Evolutionary conservation across 805 yeast species (phyloP).

Genomic region (Saccharomyces eubayanus): DNA sequence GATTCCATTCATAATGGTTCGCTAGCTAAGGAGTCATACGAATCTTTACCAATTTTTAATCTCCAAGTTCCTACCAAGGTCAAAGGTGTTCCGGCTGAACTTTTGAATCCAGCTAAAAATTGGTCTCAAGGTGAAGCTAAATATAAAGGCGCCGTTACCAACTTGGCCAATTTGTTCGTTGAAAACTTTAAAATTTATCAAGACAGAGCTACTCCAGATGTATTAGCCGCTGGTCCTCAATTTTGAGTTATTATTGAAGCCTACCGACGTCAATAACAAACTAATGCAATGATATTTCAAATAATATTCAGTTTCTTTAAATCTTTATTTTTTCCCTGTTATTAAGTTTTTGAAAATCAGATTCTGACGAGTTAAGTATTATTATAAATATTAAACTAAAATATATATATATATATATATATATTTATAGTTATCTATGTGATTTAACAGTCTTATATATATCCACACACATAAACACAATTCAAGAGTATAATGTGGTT

Average conservation of each 20-base stretch:
- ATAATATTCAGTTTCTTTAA: not conserved
- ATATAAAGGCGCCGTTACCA: slow-evolving; percentile 46
- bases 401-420: not conserved
- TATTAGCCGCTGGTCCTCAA: slow-evolving; percentile 85
- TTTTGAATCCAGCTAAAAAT: slow-evolving; percentile 77
- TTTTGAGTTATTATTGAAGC: not conserved
- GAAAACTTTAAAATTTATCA: slow-evolving; percentile 84
- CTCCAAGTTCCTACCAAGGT: slow-evolving; percentile 77
- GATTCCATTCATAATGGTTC: slow-evolving; percentile 92
- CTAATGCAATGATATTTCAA: not conserved
- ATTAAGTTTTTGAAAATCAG: not conserved
- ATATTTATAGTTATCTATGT: no score
- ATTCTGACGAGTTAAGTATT: not conserved
- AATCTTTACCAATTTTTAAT: slow-evolving; percentile 78
- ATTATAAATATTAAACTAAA: not conserved
- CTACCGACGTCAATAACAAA: slow-evolving; percentile 1
- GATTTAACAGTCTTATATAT: no score
- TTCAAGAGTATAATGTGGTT: not conserved
- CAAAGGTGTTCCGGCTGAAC: slow-evolving; percentile 66
- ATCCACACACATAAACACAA: not conserved
- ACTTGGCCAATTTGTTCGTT: slow-evolving; percentile 68
- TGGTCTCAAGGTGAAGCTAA: slow-evolving; percentile 59
- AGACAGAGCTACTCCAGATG: slow-evolving; percentile 76
- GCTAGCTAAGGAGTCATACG: slow-evolving; percentile 70
- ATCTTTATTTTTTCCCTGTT: not conserved